Evolutionary conservation across 2,329 filamentous ascomycete species (phyloP), one percentile per base, ranked within the genome.

Genomic region (Ustilaginoidea virens): DNA sequence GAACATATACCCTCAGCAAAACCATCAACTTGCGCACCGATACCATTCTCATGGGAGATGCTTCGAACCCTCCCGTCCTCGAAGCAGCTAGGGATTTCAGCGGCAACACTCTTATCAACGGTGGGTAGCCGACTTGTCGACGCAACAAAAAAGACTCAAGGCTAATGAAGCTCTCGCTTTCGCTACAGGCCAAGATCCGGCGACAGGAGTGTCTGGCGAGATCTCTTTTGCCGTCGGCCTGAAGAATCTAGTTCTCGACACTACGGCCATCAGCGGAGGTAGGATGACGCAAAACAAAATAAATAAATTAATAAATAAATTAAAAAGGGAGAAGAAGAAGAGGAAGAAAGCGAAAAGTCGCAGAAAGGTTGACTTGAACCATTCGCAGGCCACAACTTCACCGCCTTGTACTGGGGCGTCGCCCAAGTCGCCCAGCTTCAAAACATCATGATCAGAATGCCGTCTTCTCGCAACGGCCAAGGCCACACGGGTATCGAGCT

Each of bases 21-120:
- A 59, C 56, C 2, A 53, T 61, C 19, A 28, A 39, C 4, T 52
- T 60, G 49, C 53, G 56, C 30, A 59, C 57, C 0, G 57, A 59
- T 26, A 61, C 57, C 5, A 52, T 61, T 19, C 36, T 61, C 25
- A 59, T 61, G 51, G 58, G 57, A n/a, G 57, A 61, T 34, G 49
- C 56, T 2, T 57, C 51, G 4, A 45, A 59, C 19, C 57, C 56
- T 14, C 57, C 57, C 3, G 45, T 51, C 8, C 46, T 61, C 33
- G 58, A 56, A 39, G 53, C 56, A 9, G 48, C 52, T 11, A 33
- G 48, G 7, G 45, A 43, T 12, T 59, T 58, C 35, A 42, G 37
- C 20, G 45, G 47, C 7, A 36, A 48, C 18, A 49, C 38, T 4
- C 44, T 60, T 4, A 15, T 60, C 24, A 42, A 39, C 12, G 56